These are phyloP conservation scores for Glycine latifolia DNA, from an alignment of 306 rosid genomes.

Conservation along the genomic window DNA sequence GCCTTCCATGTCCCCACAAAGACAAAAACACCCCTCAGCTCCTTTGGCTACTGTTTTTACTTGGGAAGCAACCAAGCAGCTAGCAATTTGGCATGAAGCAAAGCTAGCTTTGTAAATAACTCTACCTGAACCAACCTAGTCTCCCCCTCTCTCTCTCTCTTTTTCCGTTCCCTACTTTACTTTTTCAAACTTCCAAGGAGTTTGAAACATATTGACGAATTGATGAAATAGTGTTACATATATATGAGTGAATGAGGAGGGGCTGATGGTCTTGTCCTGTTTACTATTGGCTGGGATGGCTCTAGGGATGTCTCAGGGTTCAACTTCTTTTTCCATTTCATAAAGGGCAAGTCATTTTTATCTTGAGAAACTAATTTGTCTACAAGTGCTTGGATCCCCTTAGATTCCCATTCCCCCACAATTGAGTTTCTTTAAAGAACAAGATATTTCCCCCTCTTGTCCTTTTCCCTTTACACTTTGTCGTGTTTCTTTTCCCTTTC, in stretches of 20 bases:
- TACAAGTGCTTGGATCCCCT: slow-evolving; percentile 59
- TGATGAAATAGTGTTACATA: background rate
- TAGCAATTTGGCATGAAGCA: slow-evolving; percentile 54
- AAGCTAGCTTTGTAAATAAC: slow-evolving; percentile 36
- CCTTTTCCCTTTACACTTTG: slow-evolving; percentile 50
- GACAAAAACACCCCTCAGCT: slow-evolving; percentile 14
- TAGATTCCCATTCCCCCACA: slow-evolving; percentile 63
- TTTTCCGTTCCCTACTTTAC: background rate
- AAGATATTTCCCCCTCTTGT: slow-evolving; percentile 47
- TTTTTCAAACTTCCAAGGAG: slow-evolving; percentile 28
- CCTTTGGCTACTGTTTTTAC: slow-evolving; percentile 14
- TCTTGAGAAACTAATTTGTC: slow-evolving; percentile 61
- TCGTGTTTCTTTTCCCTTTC: slow-evolving; percentile 41
- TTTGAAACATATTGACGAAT: slow-evolving; percentile 38
- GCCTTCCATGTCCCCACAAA: slow-evolving; percentile 2
- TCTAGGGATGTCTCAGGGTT: slow-evolving; percentile 48
- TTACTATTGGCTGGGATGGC: slow-evolving; percentile 47
- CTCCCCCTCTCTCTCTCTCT: background rate
- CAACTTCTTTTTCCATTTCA: slow-evolving; percentile 48
- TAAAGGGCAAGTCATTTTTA: slow-evolving; percentile 53
- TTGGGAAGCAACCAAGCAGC: slow-evolving; percentile 39
- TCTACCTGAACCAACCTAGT: slow-evolving; percentile 37
- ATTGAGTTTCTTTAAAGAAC: slow-evolving; percentile 43
- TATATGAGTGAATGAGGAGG: background rate
- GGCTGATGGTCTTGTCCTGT: slow-evolving; percentile 33